Base-by-base conservation (phyloP, 2,329 filamentous ascomycete species). In the Fusarium sp. region DNA sequence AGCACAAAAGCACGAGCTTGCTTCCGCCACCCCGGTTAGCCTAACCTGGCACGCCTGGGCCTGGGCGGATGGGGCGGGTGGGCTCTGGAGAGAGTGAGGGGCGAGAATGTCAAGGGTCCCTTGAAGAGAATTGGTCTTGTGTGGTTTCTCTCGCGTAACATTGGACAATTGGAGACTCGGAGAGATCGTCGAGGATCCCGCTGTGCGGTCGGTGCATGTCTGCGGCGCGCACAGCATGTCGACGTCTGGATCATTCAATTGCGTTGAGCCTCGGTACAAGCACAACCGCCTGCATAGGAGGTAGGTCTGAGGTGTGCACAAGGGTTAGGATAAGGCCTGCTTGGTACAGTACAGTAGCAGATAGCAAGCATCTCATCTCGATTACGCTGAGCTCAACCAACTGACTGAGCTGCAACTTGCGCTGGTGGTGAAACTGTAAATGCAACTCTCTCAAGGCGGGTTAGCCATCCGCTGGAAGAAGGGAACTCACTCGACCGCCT, bases 51-150 rank as follows among this genome's bases (percentile, higher is more conserved):
- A 25, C 20, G 20, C 40, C 40, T 46, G 42, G 9, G 42, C 42
- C 42, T 46, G 42, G 63, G 64, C 58, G 63, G 70, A 68, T 58
- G 68, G 70, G 63, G 56, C 59, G 42, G 36, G 63, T 64, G 65
- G 63, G 50, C 46, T 33, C 65, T 57, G 56, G 62, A 60, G 62
- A 33, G 50, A 25, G 29, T 34, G 27, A 53, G 53, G 40, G 40
- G 56, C 40, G 65, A 56, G 2, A 55, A 5, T 25, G 53, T 40
- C 53, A 56, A 56, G 36, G 36, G 53, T 40, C 54, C 38, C 54
- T 27, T 33, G 36, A n/a, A 56, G 18, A 55, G 31, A 38, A 36
- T 25, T 38, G 51, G 42, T 46, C 42, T 9, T 46, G 20, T 55
- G 20, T 38, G 14, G 51, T 55, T 18, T 38, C 23, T 36, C 23